Conservation (phyloP, 208 protist genomes). For the Leishmania mexicana region DNA sequence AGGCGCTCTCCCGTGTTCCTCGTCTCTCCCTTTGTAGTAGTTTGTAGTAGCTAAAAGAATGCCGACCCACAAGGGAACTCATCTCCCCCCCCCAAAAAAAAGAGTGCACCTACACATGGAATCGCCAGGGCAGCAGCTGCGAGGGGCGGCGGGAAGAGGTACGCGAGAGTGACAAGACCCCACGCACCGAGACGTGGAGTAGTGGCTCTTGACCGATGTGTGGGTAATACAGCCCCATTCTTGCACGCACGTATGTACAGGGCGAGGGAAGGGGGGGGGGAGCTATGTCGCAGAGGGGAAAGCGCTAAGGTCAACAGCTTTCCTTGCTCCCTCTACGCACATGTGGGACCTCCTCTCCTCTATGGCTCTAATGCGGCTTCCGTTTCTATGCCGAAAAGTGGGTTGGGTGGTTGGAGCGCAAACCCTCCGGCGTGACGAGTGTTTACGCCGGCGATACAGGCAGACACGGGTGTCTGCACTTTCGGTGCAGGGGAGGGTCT, state of each 20-base stretch:
- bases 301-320: neutral
- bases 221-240: neutral
- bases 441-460: neutral
- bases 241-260: neutral
- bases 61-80: neutral
- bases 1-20: constrained; percentile 2
- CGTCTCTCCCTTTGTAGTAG: constrained; percentile 10
- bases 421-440: neutral
- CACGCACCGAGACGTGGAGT: neutral
- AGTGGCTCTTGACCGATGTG: neutral
- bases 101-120: neutral
- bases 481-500: neutral
- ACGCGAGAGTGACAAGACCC: neutral
- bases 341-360: neutral
- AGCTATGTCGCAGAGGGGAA: neutral
- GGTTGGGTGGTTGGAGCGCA: neutral
- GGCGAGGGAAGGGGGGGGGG: neutral
- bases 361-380: neutral
- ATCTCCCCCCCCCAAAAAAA: neutral
- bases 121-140: neutral
- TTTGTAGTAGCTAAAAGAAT: neutral
- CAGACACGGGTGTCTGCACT: neutral
- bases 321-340: neutral
- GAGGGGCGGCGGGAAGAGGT: neutral
- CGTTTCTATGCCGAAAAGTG: neutral